Percentiles rank a stretch among this genome's conserved stretches.
Evolutionary conservation across 2,329 filamentous ascomycete genomes (phyloP).

Genomic region (Sclerotinia minor): DNA sequence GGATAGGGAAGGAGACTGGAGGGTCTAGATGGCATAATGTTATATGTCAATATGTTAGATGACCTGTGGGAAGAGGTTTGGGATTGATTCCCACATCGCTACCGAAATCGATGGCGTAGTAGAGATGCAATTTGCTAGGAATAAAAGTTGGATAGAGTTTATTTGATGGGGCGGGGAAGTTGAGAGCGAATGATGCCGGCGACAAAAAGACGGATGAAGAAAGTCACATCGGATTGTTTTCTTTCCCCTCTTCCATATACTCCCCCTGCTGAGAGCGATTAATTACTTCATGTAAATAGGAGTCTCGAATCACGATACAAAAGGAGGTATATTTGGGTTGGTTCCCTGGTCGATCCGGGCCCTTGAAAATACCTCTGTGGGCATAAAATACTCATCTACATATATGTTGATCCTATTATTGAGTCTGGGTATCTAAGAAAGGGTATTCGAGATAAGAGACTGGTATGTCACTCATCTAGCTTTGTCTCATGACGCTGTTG

Average conservation of each 20-base stretch:
- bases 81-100: background rate
- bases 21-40: background rate
- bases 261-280: background rate
- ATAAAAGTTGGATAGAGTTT: constrained; percentile 15
- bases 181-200: no score
- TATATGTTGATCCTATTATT: constrained; percentile 5
- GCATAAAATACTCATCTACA: constrained; percentile 2
- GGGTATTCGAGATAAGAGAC: background rate
- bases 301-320: background rate
- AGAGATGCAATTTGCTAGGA: background rate
- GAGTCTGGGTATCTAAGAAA: background rate
- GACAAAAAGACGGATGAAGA: background rate
- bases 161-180: background rate
- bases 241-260: background rate
- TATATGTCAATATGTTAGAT: background rate
- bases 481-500: background rate
- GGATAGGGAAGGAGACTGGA: background rate
- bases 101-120: constrained; percentile 12
- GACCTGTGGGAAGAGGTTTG: background rate
- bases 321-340: background rate
- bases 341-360: constrained; percentile 2
- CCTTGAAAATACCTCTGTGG: background rate
- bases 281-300: background rate
- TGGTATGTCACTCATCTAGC: background rate
- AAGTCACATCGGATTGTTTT: background rate